Evolutionary conservation across 345 rosid genomes (phyloP).

Genomic region (Brassica incana): DNA sequence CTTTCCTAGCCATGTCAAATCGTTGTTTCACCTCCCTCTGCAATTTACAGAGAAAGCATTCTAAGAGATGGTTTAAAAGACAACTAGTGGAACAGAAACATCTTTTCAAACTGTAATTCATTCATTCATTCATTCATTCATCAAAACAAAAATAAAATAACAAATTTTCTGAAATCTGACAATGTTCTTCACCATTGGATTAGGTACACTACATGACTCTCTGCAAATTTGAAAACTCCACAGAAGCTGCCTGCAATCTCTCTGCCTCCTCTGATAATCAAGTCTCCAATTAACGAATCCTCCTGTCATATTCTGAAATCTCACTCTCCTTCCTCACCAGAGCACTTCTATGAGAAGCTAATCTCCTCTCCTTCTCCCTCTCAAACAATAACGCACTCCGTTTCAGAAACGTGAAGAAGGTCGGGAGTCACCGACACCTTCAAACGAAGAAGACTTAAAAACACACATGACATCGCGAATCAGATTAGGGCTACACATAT

Average conservation of each 20-base stretch:
- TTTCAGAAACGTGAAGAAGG: too few species aligned
- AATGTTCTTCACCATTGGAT: background rate
- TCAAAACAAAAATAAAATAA: background rate
- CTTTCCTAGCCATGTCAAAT: slow-evolving; percentile 53
- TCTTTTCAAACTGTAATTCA: background rate
- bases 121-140: background rate
- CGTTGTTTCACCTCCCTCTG: slow-evolving; percentile 61
- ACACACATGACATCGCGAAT: too few species aligned
- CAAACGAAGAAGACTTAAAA: too few species aligned
- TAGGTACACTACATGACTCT: slow-evolving; percentile 56
- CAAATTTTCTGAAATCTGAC: background rate
- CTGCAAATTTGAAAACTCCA: slow-evolving; percentile 53
- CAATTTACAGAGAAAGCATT: slow-evolving; percentile 6
- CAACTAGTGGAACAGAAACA: background rate
- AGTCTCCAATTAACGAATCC: slow-evolving; percentile 52
- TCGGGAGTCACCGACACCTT: too few species aligned
- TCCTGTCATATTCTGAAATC: slow-evolving; percentile 52
- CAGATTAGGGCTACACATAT: too few species aligned
- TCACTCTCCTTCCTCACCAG: slow-evolving; percentile 76
- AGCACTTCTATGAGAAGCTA: slow-evolving; percentile 57
- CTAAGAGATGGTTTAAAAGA: background rate
- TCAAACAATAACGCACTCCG: slow-evolving; percentile 42
- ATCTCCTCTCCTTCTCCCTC: slow-evolving; percentile 60
- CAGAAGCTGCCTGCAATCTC: slow-evolving; percentile 44
- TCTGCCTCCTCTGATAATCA: slow-evolving; percentile 51